phyloP scores from a whole-genome alignment of 208 protist species.

The Trypanosoma melophagium region DNA sequence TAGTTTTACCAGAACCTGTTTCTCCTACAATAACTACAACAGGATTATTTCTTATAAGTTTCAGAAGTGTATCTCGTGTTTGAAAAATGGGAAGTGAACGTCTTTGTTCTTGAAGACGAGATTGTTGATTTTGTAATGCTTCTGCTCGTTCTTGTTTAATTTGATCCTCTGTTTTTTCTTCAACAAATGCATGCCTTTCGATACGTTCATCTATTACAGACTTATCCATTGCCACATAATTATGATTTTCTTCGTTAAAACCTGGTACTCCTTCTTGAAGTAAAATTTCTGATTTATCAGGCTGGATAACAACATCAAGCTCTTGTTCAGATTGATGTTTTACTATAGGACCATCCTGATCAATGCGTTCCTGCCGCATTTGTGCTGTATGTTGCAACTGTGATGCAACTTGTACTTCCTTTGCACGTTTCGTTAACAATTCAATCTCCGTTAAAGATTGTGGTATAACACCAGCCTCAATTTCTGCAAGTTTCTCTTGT shows the following conservation, averaged over 20 bases:
- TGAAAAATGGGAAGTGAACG: constrained; percentile 94
- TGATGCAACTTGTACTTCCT: constrained; percentile 60
- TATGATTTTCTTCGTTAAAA: constrained; percentile 11
- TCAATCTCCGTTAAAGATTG: constrained; percentile 60
- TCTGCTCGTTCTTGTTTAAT: constrained; percentile 51
- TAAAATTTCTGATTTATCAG: constrained; percentile 10
- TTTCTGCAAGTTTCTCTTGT: constrained; percentile 71
- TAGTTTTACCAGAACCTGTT: constrained; percentile 93
- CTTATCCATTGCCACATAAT: constrained; percentile 63
- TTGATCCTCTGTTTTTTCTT: constrained; percentile 62
- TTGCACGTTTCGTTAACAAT: constrained; percentile 59
- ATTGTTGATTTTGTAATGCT: constrained; percentile 36
- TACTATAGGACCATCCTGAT: constrained; percentile 25
- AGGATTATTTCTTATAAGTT: constrained; percentile 60
- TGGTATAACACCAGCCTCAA: constrained; percentile 75
- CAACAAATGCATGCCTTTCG: constrained; percentile 63
- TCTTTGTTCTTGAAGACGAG: constrained; percentile 54
- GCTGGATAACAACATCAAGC: neutral
- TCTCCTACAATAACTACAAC: constrained; percentile 94
- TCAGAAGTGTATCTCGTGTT: constrained; percentile 87
- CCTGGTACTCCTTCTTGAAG: neutral
- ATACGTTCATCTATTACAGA: constrained; percentile 59
- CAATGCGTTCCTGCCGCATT: constrained; percentile 48
- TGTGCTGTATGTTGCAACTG: constrained; percentile 62
- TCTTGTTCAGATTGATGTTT: neutral